Evolutionary conservation across 805 yeast genomes (phyloP), one percentile per base, ranked within the genome.

Genomic region (Candida ulmi): DNA sequence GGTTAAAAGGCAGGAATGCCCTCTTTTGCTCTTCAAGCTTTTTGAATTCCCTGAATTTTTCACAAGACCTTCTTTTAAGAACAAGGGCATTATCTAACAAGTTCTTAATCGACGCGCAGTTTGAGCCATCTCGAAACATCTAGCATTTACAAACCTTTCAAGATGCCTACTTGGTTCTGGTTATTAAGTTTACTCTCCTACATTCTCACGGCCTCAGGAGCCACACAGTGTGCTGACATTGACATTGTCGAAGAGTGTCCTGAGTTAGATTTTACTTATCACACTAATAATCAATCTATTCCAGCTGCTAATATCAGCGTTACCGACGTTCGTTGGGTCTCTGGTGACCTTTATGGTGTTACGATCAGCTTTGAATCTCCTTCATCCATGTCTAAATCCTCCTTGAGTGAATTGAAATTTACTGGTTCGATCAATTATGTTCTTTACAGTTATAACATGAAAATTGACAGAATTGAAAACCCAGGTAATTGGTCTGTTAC

Each of bases 351-450:
- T 8, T 51, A 51, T 40, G 35, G 41, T 6, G 48, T 51, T 11
- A 42, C 37, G 11, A 45, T 51, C 26, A 36, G 40, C 34, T 47
- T 46, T 17, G 33, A 34, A 5, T 29, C 48, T 5, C 13, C 11
- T 5, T 42, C 38, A 4, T 12, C 36, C 1, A 44, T 50, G 49
- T 36, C 47, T 5, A 17, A 43, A 16, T 31, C 30, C 9, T 45
- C 52, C 3, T 26, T 48, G 23, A 38, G 46, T 23, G 53, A 47
- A 30, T 27, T 50, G 42, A 50, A 50, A 39, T 28, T 48, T 30
- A 43, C 39, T 28, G 52, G 51, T 11, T n/a, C 27, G 13, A 30
- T 38, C 15, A 21, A 32, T 15, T 33, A 35, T n/a, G 31, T 42
- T n/a, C 32, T 48, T 2, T 48, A 43, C 44, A 43, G 48, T 21